These are phyloP conservation scores for Diaporthe vaccinii DNA, from an alignment of 2,329 filamentous ascomycete species.

Conservation along the genomic window DNA sequence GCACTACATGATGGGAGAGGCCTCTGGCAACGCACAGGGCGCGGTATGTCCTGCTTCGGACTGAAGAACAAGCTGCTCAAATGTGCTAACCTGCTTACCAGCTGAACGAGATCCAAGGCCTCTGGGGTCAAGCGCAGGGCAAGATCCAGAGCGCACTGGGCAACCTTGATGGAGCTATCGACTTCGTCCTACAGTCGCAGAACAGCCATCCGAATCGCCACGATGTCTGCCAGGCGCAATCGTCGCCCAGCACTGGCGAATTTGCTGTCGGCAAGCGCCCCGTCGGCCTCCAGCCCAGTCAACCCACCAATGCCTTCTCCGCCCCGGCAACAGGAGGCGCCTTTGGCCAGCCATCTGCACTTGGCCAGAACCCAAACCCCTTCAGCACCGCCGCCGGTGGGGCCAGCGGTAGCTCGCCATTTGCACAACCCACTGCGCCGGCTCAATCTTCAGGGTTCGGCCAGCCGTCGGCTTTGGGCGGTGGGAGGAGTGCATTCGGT, in stretches of 20 bases:
- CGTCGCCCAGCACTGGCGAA: conserved; percentile 57
- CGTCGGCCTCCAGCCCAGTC: conserved; percentile 38
- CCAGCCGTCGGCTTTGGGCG: conserved; percentile 53
- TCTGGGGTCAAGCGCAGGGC: conserved; percentile 75
- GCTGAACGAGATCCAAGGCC: conserved; percentile 70
- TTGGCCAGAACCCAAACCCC: conserved; percentile 51
- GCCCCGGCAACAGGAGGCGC: conserved; percentile 43
- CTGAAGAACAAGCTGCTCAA: conserved; percentile 40
- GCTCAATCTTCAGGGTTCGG: conserved; percentile 51
- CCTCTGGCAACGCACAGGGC: conserved; percentile 70
- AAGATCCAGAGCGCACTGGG: conserved; percentile 80
- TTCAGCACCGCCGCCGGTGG: conserved; percentile 54
- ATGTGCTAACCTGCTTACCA: conserved; percentile 48
- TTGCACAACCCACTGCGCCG: conserved; percentile 46
- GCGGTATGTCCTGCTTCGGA: conserved; percentile 57
- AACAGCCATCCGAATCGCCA: conserved; percentile 82
- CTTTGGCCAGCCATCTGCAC: conserved; percentile 57
- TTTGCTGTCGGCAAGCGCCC: conserved; percentile 58
- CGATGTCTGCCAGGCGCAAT: conserved; percentile 70
- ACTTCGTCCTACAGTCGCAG: conserved; percentile 75
- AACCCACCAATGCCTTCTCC: conserved; percentile 46
- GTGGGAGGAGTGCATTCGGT: conserved; percentile 47
- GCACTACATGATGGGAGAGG: conserved; percentile 74
- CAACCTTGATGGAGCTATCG: conserved; percentile 79
- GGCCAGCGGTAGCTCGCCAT: conserved; percentile 36